A percentile compares a stretch with the other conserved stretches of the same genome.
Conservation (phyloP, 805 yeast genomes). For the Vanderwaltozyma yarrowii region DNA sequence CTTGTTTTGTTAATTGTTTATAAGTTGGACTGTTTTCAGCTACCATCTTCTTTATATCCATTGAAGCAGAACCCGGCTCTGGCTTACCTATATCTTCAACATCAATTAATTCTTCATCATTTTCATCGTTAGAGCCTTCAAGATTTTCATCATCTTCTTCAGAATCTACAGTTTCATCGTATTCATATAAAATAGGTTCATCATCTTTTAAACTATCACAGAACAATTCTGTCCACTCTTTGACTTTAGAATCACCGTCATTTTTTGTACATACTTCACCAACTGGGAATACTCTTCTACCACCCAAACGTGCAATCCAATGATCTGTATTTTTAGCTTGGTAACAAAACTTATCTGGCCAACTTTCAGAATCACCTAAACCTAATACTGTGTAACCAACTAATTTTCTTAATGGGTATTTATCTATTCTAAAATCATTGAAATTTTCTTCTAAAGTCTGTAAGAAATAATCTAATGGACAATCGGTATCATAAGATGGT, state of each 20-base stretch:
- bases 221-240: conserved; percentile 59
- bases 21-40: conserved; percentile 82
- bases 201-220: conserved; percentile 55
- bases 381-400: conserved; percentile 83
- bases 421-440: conserved; percentile 79
- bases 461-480: conserved; percentile 80
- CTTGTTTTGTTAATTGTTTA: conserved; percentile 83
- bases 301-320: conserved; percentile 76
- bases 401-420: conserved; percentile 57
- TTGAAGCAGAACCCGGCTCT: conserved; percentile 11
- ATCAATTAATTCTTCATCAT: conserved; percentile 48
- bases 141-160: conserved; percentile 33
- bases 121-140: conserved; percentile 23
- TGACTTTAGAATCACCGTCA: conserved; percentile 46
- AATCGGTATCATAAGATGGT: conserved; percentile 88
- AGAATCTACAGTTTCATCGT: conserved; percentile 48
- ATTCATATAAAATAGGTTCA: conserved; percentile 55
- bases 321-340: conserved; percentile 71
- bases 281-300: conserved; percentile 68
- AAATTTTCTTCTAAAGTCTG: conserved; percentile 72
- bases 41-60: conserved; percentile 68
- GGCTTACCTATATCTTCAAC: conserved; percentile 77
- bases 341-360: conserved; percentile 79
- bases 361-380: conserved; percentile 76
- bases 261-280: conserved; percentile 77